Evolutionary conservation across 495 filamentous ascomycete species (phyloP).

Genomic region (Xylaria curta): DNA sequence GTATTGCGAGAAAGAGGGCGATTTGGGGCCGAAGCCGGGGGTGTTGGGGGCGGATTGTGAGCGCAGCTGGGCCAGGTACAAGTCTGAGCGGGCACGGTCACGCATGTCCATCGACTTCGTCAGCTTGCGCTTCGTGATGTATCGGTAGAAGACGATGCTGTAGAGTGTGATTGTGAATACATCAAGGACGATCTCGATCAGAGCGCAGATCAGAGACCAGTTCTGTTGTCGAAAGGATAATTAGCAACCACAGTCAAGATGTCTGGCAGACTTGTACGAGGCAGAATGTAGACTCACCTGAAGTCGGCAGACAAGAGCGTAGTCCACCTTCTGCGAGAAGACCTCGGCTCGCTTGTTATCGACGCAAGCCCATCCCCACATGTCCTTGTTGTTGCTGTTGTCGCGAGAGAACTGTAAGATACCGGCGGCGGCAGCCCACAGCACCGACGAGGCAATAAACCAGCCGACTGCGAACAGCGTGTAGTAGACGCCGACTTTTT

Average conservation of each 20-base stretch:
- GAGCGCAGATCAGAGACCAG: slow-evolving; percentile 93
- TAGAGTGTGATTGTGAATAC: slow-evolving; percentile 91
- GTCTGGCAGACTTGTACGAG: background rate
- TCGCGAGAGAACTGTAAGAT: slow-evolving; percentile 78
- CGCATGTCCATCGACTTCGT: slow-evolving; percentile 95
- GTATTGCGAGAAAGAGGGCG: slow-evolving; percentile 59
- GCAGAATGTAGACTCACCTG: slow-evolving; percentile 64
- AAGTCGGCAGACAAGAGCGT: slow-evolving; percentile 91
- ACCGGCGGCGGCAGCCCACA: slow-evolving; percentile 90
- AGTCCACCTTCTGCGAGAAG: slow-evolving; percentile 80
- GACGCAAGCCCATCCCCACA: slow-evolving; percentile 97
- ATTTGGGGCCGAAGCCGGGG: slow-evolving; percentile 78
- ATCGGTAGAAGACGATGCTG: slow-evolving; percentile 91
- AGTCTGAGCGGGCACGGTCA: slow-evolving; percentile 88
- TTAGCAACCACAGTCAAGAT: slow-evolving; percentile 25
- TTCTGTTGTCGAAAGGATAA: slow-evolving; percentile 60
- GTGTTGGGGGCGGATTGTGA: slow-evolving; percentile 94
- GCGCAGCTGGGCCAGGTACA: slow-evolving; percentile 95
- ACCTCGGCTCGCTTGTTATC: slow-evolving; percentile 79
- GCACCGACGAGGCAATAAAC: slow-evolving; percentile 91
- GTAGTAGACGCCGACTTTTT: slow-evolving; percentile 94
- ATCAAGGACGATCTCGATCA: slow-evolving; percentile 96
- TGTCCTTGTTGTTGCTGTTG: slow-evolving; percentile 76
- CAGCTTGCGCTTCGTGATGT: slow-evolving; percentile 92
- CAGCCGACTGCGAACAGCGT: slow-evolving; percentile 88